Evolutionary conservation across 2,329 filamentous ascomycete genomes (phyloP), one percentile per base, ranked within the genome.

Genomic region (Beauveria pseudobassiana): DNA sequence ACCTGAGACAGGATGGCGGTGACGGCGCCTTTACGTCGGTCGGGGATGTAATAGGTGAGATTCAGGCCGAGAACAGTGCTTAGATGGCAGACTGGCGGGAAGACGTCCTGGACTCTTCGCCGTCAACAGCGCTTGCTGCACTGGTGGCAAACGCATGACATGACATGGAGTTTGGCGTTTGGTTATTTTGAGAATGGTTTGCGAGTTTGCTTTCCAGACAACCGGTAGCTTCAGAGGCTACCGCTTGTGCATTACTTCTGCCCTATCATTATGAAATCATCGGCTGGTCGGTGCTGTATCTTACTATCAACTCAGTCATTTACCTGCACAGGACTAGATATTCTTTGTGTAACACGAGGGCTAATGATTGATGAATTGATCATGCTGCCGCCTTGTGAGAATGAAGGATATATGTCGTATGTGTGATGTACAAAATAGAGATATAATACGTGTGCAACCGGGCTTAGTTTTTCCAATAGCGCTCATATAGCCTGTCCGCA

Each of bases 1-100:
- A 93, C 61, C 80, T 96, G 16, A 84, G 89, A 52, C 84, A 89
- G 69, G 87, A 90, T 46, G 92, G 93, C 62, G 89, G 91, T 38
- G 82, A 89, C 12, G 92, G 90, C 43, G 88, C 91, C 34, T 93
- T 98, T 72, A 83, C 97, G 67, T 93, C 80, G 18, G 72, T 85
- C 24, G 75, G 80, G 64, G 77, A 78, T 48, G 70, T 83, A 61
- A 70, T 83, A 57, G 76, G 80, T 54, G 18, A 75, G 73, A 62
- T 70, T 70, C 3, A 69, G 73, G 45, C 69, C 73, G 49, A 67
- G 73, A 56, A 77, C 69, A 66, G 30, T 2, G 34, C 18, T 45
- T 42, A 52, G 57, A n/a, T 22, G 30, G 28, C 40, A 42, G 18
- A 22, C 24, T 28, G 20, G 18, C 22, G 20, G 24, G n/a, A 40